Evolutionary conservation across 257 asterid species (phyloP), one percentile per base, ranked within the genome.

Genomic region (Ajuga chamaepitys): DNA sequence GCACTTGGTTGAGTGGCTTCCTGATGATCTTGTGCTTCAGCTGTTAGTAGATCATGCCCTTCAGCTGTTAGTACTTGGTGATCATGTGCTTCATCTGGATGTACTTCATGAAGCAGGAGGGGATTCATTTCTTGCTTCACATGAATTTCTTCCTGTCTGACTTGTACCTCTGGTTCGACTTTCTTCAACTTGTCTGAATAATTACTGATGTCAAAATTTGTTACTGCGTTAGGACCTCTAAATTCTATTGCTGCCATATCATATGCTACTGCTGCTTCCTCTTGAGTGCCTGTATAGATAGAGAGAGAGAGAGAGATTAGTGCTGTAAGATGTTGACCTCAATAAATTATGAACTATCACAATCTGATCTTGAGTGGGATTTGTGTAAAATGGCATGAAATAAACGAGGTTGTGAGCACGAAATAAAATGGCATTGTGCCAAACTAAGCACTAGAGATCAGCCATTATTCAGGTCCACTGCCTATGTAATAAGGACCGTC

Each of bases 221-320:
- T 91, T 2, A 91, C 89, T 0, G 98, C 98, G 18, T 79, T 82
- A 4, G 91, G 67, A 2, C 98, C 98, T 73, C 95, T 60, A 73
- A 68, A 83, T 50, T 85, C 83, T 56, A 91, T 83, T 10, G 98
- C 98, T 60, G 98, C 98, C 86, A 71, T 74, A 70, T 91, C 98
- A 58, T 91, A 91, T 22, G 98, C 96, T 20, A 75, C 80, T 0
- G 98, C 98, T 22, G 98, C 98, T 77, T 91, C 96, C 80, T 91
- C 98, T 82, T 91, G 89, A 4, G 96, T 91, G 74, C 81, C 86
- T 81, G 60, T 48, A 41, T 16, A 13, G 48, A 48, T 9, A n/a
- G 2, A 40, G 13, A 21, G 51, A 41, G 13, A 38, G 4, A 22
- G 63, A 13, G 6, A 30, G 37, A 30, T 30, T 30, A 30, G 37